Percentiles rank a stretch among this genome's conserved stretches.
Evolutionary conservation across 2,329 filamentous ascomycete species (phyloP).

Genomic region (Neoscytalidium dimidiatum): DNA sequence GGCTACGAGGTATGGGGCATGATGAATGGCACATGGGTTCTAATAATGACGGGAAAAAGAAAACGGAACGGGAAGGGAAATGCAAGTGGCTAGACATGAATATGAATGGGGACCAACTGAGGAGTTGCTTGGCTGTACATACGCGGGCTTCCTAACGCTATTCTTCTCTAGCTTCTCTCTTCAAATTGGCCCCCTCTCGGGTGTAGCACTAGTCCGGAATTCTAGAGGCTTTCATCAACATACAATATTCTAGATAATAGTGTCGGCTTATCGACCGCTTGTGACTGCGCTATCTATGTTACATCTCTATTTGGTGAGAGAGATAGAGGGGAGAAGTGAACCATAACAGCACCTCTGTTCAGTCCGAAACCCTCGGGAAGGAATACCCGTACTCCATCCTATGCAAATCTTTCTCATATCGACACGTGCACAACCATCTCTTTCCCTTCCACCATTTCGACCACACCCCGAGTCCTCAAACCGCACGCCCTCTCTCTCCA

Average conservation of each 20-base stretch:
- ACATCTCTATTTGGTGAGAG: not conserved
- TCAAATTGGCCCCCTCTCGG: constrained; percentile 4
- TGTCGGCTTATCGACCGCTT: not conserved
- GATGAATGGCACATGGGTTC: not conserved
- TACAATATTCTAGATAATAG: too few relatives aligned
- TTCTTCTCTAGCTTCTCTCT: too few relatives aligned
- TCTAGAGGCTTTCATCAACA: not conserved
- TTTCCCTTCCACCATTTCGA: not conserved
- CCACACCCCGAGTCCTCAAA: not conserved
- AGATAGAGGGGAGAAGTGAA: not conserved
- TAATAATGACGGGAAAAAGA: not conserved
- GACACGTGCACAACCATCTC: not conserved
- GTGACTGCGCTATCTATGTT: not conserved
- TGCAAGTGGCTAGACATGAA: constrained; percentile 1
- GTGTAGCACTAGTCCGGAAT: not conserved
- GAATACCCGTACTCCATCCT: not conserved
- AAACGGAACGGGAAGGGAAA: not conserved
- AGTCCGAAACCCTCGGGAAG: not conserved
- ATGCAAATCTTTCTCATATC: not conserved
- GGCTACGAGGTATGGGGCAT: not conserved
- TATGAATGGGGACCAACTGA: not conserved
- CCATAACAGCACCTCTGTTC: not conserved
- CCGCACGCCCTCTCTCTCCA: not conserved
- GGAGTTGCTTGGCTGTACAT: constrained; percentile 9
- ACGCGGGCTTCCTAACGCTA: not conserved